These are phyloP conservation scores for Amanita inopinata DNA, from an alignment of 768 basidiomycete species.

Conservation along the genomic window DNA sequence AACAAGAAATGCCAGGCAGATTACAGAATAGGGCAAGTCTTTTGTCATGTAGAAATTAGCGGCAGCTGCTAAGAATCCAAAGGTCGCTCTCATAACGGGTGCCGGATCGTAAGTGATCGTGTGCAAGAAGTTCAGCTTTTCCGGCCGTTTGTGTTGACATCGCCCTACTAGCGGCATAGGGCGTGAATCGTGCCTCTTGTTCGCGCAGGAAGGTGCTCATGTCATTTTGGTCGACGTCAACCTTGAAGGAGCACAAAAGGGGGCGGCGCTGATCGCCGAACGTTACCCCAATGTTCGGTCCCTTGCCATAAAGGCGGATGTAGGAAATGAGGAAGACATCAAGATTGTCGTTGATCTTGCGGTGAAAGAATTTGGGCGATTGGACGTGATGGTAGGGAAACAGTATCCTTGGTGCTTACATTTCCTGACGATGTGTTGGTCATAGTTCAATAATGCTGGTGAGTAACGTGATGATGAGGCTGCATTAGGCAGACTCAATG, in stretches of 20 bases:
- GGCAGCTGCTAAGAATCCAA: constrained; percentile 8
- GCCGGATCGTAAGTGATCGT: constrained; percentile 66
- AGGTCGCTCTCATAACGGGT: constrained; percentile 80
- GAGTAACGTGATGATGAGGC: constrained; percentile 10
- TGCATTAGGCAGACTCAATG: neutral
- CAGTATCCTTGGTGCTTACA: neutral
- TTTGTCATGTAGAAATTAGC: neutral
- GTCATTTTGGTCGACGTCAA: constrained; percentile 89
- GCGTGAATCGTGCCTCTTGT: constrained; percentile 89
- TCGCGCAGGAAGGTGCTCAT: constrained; percentile 91
- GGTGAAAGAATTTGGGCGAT: constrained; percentile 78
- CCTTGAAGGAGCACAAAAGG: constrained; percentile 58
- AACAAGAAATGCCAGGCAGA: constrained; percentile 48
- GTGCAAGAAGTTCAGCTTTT: constrained; percentile 9
- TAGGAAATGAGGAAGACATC: constrained; percentile 80
- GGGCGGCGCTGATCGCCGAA: constrained; percentile 49
- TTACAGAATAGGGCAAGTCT: constrained; percentile 51
- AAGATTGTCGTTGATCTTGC: constrained; percentile 74
- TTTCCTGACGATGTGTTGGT: neutral
- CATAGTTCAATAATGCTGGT: constrained; percentile 91
- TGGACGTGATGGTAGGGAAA: constrained; percentile 81
- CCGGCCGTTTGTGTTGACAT: constrained; percentile 15
- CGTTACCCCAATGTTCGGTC: constrained; percentile 63
- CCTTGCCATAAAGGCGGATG: constrained; percentile 71
- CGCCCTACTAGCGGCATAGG: constrained; percentile 73